Base-by-base conservation (phyloP, 768 basidiomycete species). In the Hemileccinum impolitum region DNA sequence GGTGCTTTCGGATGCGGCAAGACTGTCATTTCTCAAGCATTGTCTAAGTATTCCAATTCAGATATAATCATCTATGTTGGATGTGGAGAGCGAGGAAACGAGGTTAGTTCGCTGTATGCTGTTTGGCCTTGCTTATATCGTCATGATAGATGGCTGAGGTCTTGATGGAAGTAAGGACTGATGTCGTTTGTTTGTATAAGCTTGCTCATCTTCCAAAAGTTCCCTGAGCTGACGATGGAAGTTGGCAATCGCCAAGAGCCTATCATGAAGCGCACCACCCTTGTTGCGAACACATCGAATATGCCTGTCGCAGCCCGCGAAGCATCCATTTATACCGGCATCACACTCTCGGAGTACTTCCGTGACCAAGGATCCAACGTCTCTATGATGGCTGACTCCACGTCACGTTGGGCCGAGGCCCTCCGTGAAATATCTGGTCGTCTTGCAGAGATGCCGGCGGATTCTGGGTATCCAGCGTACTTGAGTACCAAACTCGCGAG, bases 291-390 rank as follows among this genome's bases (percentile, higher is more conserved):
- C 69, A 99, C 96, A 3, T 99, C 96, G 42, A 98, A 98, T 75
- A 99, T 99, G 96, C 96, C 96, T 58, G 96, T 99, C 59, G 96
- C 96, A 38, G 96, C 96, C 38, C 91, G 96, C 57, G 96, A 99
- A 72, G 96, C 96, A 5, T 97, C 95, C 17, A 98, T 99, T 66
- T 99, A 99, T 73, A 99, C 96, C 45, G 96, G 96, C 60, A 98
- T 98, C 72, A 98, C 96, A 1, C 82, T 98, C 18, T 94, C 96
- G 21, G 96, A 99, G 65, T 98, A 98, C 74, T 98, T 96, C 88
- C 90, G 96, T 71, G 96, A 99, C 70, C 96, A 98, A 69, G 96
- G 96, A 17, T 84, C 79, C 63, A 94, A 98, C 62, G 95, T 98
- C 35, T 85, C 95, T 39, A 97, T 98, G 95, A 97, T 98, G 94